These are phyloP conservation scores for Nicotiana noctiflora DNA, from an alignment of 257 asterid species.

Conservation along the genomic window DNA sequence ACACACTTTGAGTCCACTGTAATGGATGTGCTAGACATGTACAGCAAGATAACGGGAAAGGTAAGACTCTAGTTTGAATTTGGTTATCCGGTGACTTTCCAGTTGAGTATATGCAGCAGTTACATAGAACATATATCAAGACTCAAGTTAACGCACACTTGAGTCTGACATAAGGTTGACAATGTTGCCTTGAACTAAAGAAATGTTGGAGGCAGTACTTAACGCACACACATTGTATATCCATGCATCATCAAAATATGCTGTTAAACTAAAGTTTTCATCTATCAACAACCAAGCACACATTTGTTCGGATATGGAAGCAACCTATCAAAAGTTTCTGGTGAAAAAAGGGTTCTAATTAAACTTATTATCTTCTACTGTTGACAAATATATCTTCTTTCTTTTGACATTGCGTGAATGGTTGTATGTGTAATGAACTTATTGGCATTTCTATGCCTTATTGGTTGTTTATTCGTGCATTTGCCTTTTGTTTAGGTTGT, in stretches of 20 bases:
- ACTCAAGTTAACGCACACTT: background rate
- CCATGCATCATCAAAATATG: background rate
- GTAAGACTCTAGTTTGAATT: conserved; percentile 19
- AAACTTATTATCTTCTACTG: background rate
- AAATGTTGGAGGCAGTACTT: background rate
- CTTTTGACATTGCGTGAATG: background rate
- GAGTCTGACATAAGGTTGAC: background rate
- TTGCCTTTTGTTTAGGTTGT: conserved; percentile 38
- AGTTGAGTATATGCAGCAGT: background rate
- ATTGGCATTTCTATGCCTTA: background rate
- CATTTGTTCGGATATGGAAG: background rate
- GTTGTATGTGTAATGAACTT: background rate
- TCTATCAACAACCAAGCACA: background rate
- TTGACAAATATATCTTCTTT: background rate
- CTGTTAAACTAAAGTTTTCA: background rate
- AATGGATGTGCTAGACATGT: conserved; percentile 62
- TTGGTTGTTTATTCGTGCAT: background rate
- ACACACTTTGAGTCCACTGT: conserved; percentile 92
- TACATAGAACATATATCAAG: background rate
- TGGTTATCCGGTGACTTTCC: background rate
- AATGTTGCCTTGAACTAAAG: background rate
- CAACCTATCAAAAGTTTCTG: background rate
- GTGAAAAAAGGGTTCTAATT: background rate
- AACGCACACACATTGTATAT: background rate
- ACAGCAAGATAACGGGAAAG: conserved; percentile 85